A percentile compares a stretch with the other conserved stretches of the same genome.
These are phyloP conservation scores for Lactarius indigo DNA, from an alignment of 768 basidiomycete species.

Conservation along the genomic window DNA sequence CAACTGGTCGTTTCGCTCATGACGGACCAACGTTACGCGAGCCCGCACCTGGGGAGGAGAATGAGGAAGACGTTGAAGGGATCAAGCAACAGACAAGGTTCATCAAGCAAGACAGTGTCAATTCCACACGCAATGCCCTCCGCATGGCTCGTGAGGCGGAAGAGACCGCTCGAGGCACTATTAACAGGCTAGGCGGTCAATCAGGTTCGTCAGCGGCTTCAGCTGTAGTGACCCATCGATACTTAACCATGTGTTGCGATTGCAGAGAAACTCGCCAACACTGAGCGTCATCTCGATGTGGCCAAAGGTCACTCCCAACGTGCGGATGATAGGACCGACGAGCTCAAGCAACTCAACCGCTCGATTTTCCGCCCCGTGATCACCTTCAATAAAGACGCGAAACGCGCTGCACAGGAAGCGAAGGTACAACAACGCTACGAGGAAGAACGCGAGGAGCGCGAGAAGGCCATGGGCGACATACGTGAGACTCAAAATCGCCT, in stretches of 20 bases:
- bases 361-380: slow-evolving; percentile 94
- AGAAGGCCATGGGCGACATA: slow-evolving; percentile 82
- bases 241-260: slow-evolving; percentile 8
- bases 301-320: slow-evolving; percentile 82
- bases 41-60: slow-evolving; percentile 62
- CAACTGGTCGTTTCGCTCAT: slow-evolving; percentile 51
- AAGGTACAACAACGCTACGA: slow-evolving; percentile 84
- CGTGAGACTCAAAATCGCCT: slow-evolving; percentile 85
- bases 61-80: slow-evolving; percentile 87
- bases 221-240: not conserved
- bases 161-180: slow-evolving; percentile 86
- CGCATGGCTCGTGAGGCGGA: slow-evolving; percentile 94
- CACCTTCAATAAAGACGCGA: slow-evolving; percentile 89
- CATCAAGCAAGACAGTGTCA: slow-evolving; percentile 89
- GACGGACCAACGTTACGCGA: slow-evolving; percentile 52
- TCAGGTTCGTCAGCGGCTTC: slow-evolving; percentile 62
- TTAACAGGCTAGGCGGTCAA: slow-evolving; percentile 83
- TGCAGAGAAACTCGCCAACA: slow-evolving; percentile 84
- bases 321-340: slow-evolving; percentile 90
- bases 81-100: slow-evolving; percentile 91
- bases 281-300: slow-evolving; percentile 91
- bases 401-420: slow-evolving; percentile 82
- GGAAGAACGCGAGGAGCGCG: slow-evolving; percentile 78
- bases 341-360: slow-evolving; percentile 90
- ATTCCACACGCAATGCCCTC: slow-evolving; percentile 87